These are phyloP conservation scores for Clausena lansium DNA, from an alignment of 345 rosid species.

Conservation along the genomic window DNA sequence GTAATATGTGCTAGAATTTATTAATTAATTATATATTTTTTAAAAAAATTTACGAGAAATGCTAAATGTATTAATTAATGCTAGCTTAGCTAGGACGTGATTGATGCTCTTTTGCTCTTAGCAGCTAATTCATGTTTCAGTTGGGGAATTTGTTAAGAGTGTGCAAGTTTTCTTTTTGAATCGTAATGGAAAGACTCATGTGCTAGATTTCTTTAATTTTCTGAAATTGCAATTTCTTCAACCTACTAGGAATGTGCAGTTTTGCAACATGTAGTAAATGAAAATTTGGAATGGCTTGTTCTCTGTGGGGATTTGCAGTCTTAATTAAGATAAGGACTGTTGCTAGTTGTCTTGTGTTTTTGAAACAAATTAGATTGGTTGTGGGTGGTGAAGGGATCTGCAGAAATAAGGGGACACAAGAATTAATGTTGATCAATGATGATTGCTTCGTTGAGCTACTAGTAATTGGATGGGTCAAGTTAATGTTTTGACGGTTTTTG, in stretches of 20 bases:
- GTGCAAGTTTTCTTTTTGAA: no score
- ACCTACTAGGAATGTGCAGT: not conserved
- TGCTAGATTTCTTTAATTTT: not conserved
- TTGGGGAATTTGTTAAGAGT: not conserved
- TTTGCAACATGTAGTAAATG: not conserved
- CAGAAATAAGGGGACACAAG: slow-evolving; percentile 15
- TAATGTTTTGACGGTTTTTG: slow-evolving; percentile 9
- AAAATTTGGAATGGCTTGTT: not conserved
- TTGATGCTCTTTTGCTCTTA: not conserved
- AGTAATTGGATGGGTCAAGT: slow-evolving; percentile 9
- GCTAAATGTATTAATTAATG: not conserved
- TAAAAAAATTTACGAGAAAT: not conserved
- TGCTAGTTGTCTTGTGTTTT: slow-evolving; percentile 4
- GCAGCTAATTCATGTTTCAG: not conserved
- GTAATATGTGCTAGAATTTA: not conserved
- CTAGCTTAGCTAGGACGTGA: not conserved
- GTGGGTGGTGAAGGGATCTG: slow-evolving; percentile 15
- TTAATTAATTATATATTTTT: not conserved
- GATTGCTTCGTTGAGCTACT: slow-evolving; percentile 7
- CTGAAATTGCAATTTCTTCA: not conserved
- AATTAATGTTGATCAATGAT: slow-evolving; percentile 16
- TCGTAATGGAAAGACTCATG: no score
- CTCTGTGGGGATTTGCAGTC: slow-evolving; percentile 1
- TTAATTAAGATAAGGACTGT: slow-evolving; percentile 5
- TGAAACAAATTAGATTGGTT: slow-evolving; percentile 17